Conservation (phyloP, 106 monocot species). For the Dioscorea zingiberensis region DNA sequence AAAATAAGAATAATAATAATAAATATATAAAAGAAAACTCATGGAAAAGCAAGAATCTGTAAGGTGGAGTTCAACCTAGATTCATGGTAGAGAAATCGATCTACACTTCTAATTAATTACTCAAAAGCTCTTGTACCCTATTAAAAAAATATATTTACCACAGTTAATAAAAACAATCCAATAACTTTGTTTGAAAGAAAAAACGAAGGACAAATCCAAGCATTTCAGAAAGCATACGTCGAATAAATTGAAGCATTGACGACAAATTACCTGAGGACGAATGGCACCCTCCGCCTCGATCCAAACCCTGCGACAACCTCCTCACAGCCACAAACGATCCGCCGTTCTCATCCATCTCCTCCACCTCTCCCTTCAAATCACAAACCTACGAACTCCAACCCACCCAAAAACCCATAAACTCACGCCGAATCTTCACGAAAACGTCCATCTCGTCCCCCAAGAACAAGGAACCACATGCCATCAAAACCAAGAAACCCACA, state of each 20-base stretch:
- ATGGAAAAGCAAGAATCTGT: too few relatives aligned
- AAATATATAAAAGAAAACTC: too few relatives aligned
- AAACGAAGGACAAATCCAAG: not conserved
- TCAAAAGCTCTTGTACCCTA: too few relatives aligned
- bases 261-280: conserved; percentile 37
- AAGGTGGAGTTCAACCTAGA: too few relatives aligned
- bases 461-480: not conserved
- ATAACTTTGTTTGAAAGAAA: not conserved
- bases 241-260: not conserved
- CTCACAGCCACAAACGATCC: conserved; percentile 67
- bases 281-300: conserved; percentile 33
- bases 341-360: conserved; percentile 47
- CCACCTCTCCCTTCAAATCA: not conserved
- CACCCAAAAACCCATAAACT: not conserved
- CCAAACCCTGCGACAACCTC: conserved; percentile 52
- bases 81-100: too few relatives aligned
- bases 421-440: not conserved
- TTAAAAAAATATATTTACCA: too few relatives aligned
- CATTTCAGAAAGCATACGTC: not conserved
- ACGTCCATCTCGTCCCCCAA: not conserved
- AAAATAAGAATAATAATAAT: too few relatives aligned
- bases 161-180: not conserved
- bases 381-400: conserved; percentile 5
- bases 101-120: too few relatives aligned
- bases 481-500: not conserved